A percentile compares a stretch with the other conserved stretches of the same genome.
Conservation (phyloP, 345 rosid species). For the Nasturtium officinale region DNA sequence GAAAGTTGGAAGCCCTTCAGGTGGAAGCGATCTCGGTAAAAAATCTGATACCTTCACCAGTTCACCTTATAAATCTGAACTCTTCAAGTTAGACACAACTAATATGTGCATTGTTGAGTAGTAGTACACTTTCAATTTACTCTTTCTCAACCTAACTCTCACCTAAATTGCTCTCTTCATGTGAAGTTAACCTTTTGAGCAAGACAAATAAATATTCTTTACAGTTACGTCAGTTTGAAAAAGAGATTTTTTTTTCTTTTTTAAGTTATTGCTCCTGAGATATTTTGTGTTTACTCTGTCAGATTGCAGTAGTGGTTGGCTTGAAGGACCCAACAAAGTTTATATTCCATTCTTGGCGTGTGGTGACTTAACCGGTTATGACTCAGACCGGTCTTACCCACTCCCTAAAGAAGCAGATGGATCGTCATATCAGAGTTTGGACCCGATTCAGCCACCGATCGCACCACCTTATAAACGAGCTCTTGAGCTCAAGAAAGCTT, state of each 20-base stretch:
- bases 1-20: conserved; percentile 89
- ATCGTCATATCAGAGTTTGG: conserved; percentile 76
- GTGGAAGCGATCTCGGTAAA: conserved; percentile 82
- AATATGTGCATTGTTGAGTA: conserved; percentile 34
- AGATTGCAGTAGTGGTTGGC: conserved; percentile 94
- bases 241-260: neutral
- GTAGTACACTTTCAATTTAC: conserved; percentile 32
- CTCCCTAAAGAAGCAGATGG: conserved; percentile 70
- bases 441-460: conserved; percentile 90
- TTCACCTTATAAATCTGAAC: conserved; percentile 3
- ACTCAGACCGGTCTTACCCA: conserved; percentile 93
- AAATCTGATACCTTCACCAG: neutral
- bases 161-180: conserved; percentile 35
- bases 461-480: conserved; percentile 94
- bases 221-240: conserved; percentile 19
- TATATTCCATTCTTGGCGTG: conserved; percentile 92
- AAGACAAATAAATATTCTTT: conserved; percentile 21
- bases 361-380: conserved; percentile 85
- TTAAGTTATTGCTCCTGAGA: conserved; percentile 1
- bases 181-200: conserved; percentile 27
- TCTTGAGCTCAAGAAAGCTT: conserved; percentile 89
- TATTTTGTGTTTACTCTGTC: conserved; percentile 26
- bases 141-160: conserved; percentile 37
- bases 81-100: conserved; percentile 35
- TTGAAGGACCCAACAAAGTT: conserved; percentile 91